Percentiles rank a stretch among this genome's conserved stretches.
Conservation (phyloP, 257 asterid genomes). For the Penstemon davidsonii region DNA sequence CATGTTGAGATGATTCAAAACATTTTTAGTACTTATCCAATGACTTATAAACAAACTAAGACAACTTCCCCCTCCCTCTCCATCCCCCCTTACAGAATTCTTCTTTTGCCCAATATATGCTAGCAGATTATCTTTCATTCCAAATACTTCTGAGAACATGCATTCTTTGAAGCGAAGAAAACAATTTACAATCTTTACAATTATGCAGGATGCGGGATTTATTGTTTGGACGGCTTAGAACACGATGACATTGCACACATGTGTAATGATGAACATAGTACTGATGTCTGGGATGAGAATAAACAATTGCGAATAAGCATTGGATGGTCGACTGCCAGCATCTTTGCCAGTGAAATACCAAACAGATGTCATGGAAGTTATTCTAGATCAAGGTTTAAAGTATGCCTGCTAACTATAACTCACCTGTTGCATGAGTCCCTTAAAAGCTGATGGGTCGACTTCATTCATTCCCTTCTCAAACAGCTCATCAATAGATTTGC, state of each 20-base stretch:
- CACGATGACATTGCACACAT: neutral
- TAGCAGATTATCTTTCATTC: neutral
- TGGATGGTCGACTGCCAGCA: conserved; percentile 11
- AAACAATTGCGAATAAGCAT: neutral
- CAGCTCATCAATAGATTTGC: conserved; percentile 85
- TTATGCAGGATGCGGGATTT: neutral
- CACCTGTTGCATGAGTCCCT: conserved; percentile 74
- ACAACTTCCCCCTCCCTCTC: neutral
- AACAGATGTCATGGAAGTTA: conserved; percentile 12
- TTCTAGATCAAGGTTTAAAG: neutral
- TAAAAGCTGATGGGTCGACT: conserved; percentile 53
- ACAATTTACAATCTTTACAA: neutral
- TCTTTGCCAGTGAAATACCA: conserved; percentile 15
- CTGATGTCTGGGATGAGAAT: conserved; percentile 1
- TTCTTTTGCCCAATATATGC: neutral
- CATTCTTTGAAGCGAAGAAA: neutral
- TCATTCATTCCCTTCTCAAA: conserved; percentile 66
- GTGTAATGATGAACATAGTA: neutral
- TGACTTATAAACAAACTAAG: neutral
- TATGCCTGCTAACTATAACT: conserved; percentile 25
- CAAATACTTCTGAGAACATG: neutral
- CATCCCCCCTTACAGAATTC: neutral
- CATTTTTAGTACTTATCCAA: neutral
- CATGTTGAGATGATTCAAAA: neutral
- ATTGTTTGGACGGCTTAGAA: neutral